phyloP scores from a whole-genome alignment of 495 filamentous ascomycete species.

The Penicillium manginii region DNA sequence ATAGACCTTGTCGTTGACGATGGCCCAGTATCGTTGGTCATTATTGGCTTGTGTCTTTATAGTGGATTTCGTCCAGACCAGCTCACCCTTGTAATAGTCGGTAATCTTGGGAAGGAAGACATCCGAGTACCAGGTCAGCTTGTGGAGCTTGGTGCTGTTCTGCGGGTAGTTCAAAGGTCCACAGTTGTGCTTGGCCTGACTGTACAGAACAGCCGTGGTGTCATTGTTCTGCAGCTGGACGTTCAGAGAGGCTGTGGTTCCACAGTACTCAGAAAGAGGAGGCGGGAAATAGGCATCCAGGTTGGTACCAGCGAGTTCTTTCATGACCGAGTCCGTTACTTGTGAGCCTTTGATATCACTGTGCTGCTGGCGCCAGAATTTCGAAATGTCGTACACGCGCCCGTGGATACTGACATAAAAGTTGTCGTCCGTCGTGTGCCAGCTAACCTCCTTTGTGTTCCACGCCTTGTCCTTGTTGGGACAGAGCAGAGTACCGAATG shows the following conservation, averaged over 20 bases:
- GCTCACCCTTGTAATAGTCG: constrained; percentile 82
- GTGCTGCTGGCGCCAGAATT: constrained; percentile 84
- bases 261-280: constrained; percentile 76
- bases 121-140: constrained; percentile 74
- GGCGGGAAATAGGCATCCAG: constrained; percentile 83
- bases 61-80: constrained; percentile 69
- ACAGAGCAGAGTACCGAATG: constrained; percentile 82
- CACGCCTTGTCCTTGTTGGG: constrained; percentile 92
- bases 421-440: constrained; percentile 71
- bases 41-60: constrained; percentile 61
- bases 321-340: constrained; percentile 69
- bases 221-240: constrained; percentile 61
- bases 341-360: constrained; percentile 61
- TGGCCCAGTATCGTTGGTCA: constrained; percentile 75
- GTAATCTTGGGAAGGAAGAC: constrained; percentile 78
- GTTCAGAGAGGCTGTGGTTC: constrained; percentile 42
- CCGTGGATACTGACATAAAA: constrained; percentile 90
- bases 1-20: constrained; percentile 74
- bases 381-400: constrained; percentile 87
- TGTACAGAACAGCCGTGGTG: constrained; percentile 49
- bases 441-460: constrained; percentile 70
- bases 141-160: constrained; percentile 56
- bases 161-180: constrained; percentile 59
- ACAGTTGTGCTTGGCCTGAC: constrained; percentile 65
- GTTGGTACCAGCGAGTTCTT: constrained; percentile 73